Evolutionary conservation across 108 stramenopile species (phyloP), one percentile per base, ranked within the genome.

Genomic region (Fragilaria radians): DNA sequence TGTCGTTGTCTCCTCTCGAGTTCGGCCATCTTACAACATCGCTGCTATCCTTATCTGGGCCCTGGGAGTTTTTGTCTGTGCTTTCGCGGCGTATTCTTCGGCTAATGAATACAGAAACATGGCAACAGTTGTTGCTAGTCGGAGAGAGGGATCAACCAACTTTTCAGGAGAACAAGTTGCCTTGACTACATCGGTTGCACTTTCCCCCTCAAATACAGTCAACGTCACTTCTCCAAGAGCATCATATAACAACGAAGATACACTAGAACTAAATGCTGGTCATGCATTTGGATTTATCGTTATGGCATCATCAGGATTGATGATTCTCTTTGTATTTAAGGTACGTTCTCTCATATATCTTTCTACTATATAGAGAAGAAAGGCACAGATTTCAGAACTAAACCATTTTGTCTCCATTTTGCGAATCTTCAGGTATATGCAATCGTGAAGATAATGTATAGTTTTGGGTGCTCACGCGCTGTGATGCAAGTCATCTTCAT

Each of bases 311-410:
- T 70, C 68, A 24, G 67, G 85, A 56, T 69, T 97, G 52, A 62
- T 95, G 11, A 65, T 93, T 22, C 73, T 97, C 1, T 97, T 93
- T 62, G 89, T 82, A 70, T 83, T 96, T 69, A 73, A 91, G 72
- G 72, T 73, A 67, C 33, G 66, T 32, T 21, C 7, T n/a, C n/a
- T n/a, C n/a, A n/a, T 3, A 0, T 5, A 4, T 59, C n/a, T 48
- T 25, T 0, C 46, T 4, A 46, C 17, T 46, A 17, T 0, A 0
- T n/a, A 46, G n/a, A n/a, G n/a, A 46, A 0, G 45, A 46, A 46
- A 46, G 17, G 0, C n/a, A 0, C n/a, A n/a, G 17, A n/a, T 17
- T 46, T 17, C 0, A n/a, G 17, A 46, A n/a, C 17, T 29, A 19
- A 11, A 4, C 5, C 54, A 19, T 54, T 25, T 29, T 30, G 5